Base-by-base conservation (phyloP, 768 basidiomycete species). In the Rickenella mellea region DNA sequence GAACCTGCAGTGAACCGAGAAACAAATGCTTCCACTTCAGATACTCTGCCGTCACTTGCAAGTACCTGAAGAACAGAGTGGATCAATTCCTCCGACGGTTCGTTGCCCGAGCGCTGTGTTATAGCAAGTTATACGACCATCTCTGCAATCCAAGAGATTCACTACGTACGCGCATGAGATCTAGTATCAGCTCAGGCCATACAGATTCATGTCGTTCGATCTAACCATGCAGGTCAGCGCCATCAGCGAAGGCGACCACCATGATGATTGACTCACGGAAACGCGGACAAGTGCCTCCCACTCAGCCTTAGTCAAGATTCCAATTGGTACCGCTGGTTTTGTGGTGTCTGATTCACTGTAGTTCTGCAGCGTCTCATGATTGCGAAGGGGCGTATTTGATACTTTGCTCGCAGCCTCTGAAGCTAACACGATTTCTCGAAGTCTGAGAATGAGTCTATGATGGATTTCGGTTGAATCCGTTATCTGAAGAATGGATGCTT, bases 251-350 rank as follows among this genome's bases (percentile, higher is more conserved):
- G 24, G 33, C 6, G 5, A 4, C 17, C 33, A 9, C 5, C 29
- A 43, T n/a, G 11, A 33, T 29, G 28, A 11, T 25, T 26, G 12
- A 61, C 74, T 46, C 51, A 80, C 76, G 31, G 64, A 69, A 37
- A 66, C 51, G 12, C 77, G 65, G 3, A 83, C 59, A 5, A 83
- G 58, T 1, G 74, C 70, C 31, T 70, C 61, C 61, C 73, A 78
- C 54, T 86, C 80, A 8, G 57, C 47, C 14, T 59, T 36, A 0
- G 78, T 69, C 15, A 83, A 54, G 8, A 79, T 42, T 12, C 66
- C 63, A 3, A 75, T 51, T 14, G 73, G 68, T 15, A 77, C 48
- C n/a, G n/a, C n/a, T n/a, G n/a, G n/a, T n/a, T n/a, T n/a, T n/a
- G n/a, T n/a, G n/a, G n/a, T n/a, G n/a, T n/a, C n/a, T n/a, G n/a